These are phyloP conservation scores for Metschnikowia bowlesiae DNA, from an alignment of 805 yeast species.

Conservation along the genomic window DNA sequence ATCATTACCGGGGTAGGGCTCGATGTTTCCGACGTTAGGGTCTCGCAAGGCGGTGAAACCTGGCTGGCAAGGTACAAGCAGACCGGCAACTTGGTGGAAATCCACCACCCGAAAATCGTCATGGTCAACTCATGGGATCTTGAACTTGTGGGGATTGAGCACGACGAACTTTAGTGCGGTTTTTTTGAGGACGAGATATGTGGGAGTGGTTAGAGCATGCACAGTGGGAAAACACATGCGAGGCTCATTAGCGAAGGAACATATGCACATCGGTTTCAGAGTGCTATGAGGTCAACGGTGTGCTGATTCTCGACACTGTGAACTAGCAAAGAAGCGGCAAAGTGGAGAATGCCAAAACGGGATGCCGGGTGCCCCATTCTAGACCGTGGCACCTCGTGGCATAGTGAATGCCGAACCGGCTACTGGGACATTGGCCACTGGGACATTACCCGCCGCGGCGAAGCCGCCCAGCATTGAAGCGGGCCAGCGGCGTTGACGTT, in stretches of 20 bases:
- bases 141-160: neutral
- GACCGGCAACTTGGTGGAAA: slow-evolving; percentile 2
- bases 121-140: slow-evolving; percentile 9
- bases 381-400: too few relatives aligned
- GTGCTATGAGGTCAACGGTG: neutral
- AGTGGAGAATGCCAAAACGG: too few relatives aligned
- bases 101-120: slow-evolving; percentile 8
- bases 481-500: too few relatives aligned
- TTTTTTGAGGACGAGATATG: too few relatives aligned
- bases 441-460: too few relatives aligned
- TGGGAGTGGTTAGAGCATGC: neutral
- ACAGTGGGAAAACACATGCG: neutral
- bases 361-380: too few relatives aligned
- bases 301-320: neutral
- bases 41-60: slow-evolving; percentile 34
- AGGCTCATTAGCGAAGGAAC: neutral
- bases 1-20: slow-evolving; percentile 40
- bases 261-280: neutral
- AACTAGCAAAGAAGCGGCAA: neutral
- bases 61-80: slow-evolving; percentile 28
- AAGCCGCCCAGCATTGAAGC: too few relatives aligned
- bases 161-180: slow-evolving; percentile 10
- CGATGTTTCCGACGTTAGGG: slow-evolving; percentile 18
- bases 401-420: too few relatives aligned
- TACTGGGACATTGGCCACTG: too few relatives aligned